Conservation (phyloP, 441 rosid genomes). For the Manihot esculenta region DNA sequence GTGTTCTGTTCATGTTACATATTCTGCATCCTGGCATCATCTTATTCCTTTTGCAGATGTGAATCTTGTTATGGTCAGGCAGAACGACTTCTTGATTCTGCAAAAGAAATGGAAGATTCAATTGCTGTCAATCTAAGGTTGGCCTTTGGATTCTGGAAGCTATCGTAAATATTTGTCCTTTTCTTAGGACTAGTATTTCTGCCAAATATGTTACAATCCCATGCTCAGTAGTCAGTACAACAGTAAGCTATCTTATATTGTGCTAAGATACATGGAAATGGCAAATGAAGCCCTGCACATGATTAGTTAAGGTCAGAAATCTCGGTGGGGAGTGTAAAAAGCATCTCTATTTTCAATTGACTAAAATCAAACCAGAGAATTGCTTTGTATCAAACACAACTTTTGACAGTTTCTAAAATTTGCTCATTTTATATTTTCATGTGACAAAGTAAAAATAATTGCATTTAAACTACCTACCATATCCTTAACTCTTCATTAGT, state of each 20-base stretch:
- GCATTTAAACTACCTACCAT: background rate
- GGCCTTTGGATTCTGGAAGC: background rate
- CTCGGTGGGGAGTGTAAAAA: background rate
- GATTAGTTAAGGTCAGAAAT: background rate
- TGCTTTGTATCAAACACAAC: background rate
- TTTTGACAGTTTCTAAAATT: background rate
- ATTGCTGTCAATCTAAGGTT: constrained; percentile 92
- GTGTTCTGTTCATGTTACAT: constrained; percentile 1
- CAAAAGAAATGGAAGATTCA: constrained; percentile 98
- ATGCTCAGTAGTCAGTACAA: background rate
- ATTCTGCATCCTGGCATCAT: constrained; percentile 9
- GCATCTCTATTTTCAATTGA: background rate
- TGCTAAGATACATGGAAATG: background rate
- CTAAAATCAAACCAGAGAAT: background rate
- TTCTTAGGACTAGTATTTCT: background rate
- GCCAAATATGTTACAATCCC: too few relatives aligned
- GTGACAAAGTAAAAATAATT: background rate
- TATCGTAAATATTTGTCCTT: constrained; percentile 12
- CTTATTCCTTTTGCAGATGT: constrained; percentile 53
- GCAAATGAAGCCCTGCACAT: background rate
- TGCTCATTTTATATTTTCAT: background rate
- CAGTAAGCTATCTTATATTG: background rate
- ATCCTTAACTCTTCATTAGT: background rate
- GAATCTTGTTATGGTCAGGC: constrained; percentile 99
- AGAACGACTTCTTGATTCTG: constrained; percentile 96